Conservation (phyloP, 352 stramenopile genomes). For the Globisporangium paddicum region DNA sequence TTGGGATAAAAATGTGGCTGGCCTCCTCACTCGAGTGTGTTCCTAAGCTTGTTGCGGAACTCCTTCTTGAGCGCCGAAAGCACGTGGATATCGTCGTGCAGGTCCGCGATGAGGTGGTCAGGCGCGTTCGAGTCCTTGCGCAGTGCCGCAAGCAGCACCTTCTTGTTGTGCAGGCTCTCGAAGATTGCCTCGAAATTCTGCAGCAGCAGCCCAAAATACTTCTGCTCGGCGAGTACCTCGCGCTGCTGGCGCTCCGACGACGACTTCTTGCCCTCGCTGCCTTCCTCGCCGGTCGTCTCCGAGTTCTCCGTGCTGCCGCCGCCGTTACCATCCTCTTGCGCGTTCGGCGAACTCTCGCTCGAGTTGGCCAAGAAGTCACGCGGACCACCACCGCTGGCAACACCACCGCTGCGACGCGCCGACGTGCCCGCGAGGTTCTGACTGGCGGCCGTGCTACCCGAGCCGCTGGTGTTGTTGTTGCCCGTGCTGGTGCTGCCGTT, state of each 20-base stretch:
- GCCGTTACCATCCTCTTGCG: slow-evolving; percentile 18
- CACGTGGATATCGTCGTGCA: slow-evolving; percentile 81
- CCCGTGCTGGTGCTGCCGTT: slow-evolving; percentile 1
- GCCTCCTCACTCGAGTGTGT: slow-evolving; percentile 39
- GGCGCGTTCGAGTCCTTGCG: slow-evolving; percentile 64
- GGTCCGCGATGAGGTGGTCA: slow-evolving; percentile 66
- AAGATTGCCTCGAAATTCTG: slow-evolving; percentile 86
- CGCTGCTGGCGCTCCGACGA: slow-evolving; percentile 36
- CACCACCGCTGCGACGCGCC: background rate
- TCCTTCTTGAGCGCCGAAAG: slow-evolving; percentile 76
- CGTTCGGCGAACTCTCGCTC: slow-evolving; percentile 23
- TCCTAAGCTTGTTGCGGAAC: slow-evolving; percentile 69
- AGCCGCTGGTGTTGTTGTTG: slow-evolving; percentile 4
- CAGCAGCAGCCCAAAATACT: slow-evolving; percentile 75
- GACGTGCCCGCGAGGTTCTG: background rate
- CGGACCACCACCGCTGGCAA: background rate
- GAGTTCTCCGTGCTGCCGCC: slow-evolving; percentile 68
- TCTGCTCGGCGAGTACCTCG: slow-evolving; percentile 66
- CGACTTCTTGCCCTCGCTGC: slow-evolving; percentile 46
- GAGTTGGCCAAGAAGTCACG: slow-evolving; percentile 8
- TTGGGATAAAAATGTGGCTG: background rate
- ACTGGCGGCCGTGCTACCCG: background rate
- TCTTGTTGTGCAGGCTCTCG: slow-evolving; percentile 83
- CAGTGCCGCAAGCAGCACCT: slow-evolving; percentile 64
- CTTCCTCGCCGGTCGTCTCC: slow-evolving; percentile 75